These are phyloP conservation scores for Microbotryum saponariae DNA, from an alignment of 1,284 basidiomycete genomes.

Conservation along the genomic window DNA sequence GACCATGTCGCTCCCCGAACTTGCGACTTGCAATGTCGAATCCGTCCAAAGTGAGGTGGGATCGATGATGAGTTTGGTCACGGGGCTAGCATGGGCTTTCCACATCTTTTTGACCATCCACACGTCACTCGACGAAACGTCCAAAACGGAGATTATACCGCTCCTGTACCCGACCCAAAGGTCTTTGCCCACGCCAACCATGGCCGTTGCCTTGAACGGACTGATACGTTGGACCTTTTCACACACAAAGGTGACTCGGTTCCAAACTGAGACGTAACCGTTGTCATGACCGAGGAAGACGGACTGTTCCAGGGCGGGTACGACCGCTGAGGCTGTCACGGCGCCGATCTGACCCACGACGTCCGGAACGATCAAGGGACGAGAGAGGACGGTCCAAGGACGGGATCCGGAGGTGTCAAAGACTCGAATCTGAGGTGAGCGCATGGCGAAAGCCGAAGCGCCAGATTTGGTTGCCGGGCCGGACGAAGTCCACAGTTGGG, in stretches of 20 bases:
- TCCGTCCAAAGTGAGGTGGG: slow-evolving; percentile 41
- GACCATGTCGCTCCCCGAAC: slow-evolving; percentile 65
- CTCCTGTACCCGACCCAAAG: slow-evolving; percentile 69
- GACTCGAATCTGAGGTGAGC: slow-evolving; percentile 62
- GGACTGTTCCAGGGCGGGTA: slow-evolving; percentile 58
- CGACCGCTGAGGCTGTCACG: slow-evolving; percentile 68
- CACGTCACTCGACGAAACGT: slow-evolving; percentile 47
- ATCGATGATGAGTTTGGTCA: slow-evolving; percentile 64
- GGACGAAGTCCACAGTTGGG: slow-evolving; percentile 65
- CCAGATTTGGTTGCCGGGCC: slow-evolving; percentile 44
- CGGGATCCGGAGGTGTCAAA: slow-evolving; percentile 51
- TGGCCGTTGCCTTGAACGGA: slow-evolving; percentile 64
- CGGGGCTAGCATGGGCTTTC: slow-evolving; percentile 76
- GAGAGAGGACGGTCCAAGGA: slow-evolving; percentile 25
- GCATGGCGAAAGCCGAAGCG: slow-evolving; percentile 45
- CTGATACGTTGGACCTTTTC: slow-evolving; percentile 58
- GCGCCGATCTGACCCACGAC: slow-evolving; percentile 50
- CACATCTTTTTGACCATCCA: slow-evolving; percentile 86
- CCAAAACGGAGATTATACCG: slow-evolving; percentile 76
- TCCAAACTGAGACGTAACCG: slow-evolving; percentile 76
- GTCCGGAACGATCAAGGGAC: slow-evolving; percentile 33
- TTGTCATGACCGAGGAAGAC: slow-evolving; percentile 92
- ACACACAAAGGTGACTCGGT: slow-evolving; percentile 44
- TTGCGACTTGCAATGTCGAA: slow-evolving; percentile 60
- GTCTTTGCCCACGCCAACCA: slow-evolving; percentile 69